phyloP scores from a whole-genome alignment of 2,329 filamentous ascomycete species.

The Zymoseptoria ardabiliae region DNA sequence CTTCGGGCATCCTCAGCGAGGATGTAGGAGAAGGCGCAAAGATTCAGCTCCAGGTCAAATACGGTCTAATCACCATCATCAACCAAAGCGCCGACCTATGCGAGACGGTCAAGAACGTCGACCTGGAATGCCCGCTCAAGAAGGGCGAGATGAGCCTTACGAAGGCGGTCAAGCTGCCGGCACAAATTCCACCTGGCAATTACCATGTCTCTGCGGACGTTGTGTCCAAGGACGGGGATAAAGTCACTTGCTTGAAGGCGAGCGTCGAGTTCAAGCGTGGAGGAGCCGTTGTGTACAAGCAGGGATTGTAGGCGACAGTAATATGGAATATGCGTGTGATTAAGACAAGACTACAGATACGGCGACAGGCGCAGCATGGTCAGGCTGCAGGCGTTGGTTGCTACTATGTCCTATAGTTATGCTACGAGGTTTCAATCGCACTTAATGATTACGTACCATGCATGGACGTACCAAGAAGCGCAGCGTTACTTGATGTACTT shows the following conservation, averaged over 20 bases:
- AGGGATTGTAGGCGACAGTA: slow-evolving; percentile 15
- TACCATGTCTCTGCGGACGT: slow-evolving; percentile 88
- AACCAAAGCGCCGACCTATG: slow-evolving; percentile 76
- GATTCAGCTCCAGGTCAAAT: slow-evolving; percentile 80
- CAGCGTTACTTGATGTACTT: not conserved
- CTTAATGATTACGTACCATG: not conserved
- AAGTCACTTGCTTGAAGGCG: slow-evolving; percentile 82
- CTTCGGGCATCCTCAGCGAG: slow-evolving; percentile 65
- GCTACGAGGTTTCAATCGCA: not conserved
- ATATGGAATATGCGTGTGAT: not conserved
- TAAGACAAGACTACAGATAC: not conserved
- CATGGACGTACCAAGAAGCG: not conserved
- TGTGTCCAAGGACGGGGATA: slow-evolving; percentile 61
- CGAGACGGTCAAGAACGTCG: slow-evolving; percentile 80
- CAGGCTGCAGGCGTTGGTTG: not conserved
- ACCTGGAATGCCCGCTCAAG: slow-evolving; percentile 80
- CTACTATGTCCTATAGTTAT: not conserved
- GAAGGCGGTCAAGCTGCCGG: slow-evolving; percentile 79
- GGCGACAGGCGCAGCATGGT: not conserved
- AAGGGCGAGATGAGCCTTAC: slow-evolving; percentile 63
- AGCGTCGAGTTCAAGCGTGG: slow-evolving; percentile 54
- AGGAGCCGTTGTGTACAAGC: slow-evolving; percentile 19
- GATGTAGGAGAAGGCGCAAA: slow-evolving; percentile 70
- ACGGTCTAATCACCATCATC: slow-evolving; percentile 84
- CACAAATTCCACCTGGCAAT: slow-evolving; percentile 80